These are phyloP conservation scores for Suillus occidentalis DNA, from an alignment of 768 basidiomycete genomes.

Conservation along the genomic window DNA sequence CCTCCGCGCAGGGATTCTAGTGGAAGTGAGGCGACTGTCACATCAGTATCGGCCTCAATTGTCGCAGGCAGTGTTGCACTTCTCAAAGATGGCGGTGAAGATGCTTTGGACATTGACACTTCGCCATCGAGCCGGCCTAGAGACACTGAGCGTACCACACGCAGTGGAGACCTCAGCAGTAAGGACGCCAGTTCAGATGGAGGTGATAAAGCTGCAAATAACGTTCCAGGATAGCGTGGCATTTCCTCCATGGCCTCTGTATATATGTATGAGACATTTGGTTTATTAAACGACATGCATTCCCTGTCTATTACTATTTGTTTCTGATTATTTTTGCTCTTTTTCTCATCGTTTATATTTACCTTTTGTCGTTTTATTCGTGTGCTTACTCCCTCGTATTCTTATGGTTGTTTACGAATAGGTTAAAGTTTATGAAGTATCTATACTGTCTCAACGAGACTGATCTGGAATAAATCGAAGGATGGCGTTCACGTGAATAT, in stretches of 20 bases:
- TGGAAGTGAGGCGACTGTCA: constrained; percentile 47
- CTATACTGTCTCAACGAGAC: background rate
- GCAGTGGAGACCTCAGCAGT: constrained; percentile 1
- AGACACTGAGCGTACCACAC: background rate
- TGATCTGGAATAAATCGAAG: background rate
- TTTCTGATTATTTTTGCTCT: background rate
- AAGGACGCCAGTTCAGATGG: constrained; percentile 3
- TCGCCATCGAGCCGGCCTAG: background rate
- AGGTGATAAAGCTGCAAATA: background rate
- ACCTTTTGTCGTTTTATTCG: no score
- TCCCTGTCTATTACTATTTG: constrained; percentile 8
- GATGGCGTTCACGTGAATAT: background rate
- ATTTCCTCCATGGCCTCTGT: background rate
- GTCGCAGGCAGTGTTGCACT: constrained; percentile 23
- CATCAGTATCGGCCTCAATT: constrained; percentile 35
- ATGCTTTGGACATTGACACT: constrained; percentile 17
- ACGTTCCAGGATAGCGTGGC: background rate
- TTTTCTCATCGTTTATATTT: background rate
- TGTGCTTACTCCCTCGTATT: background rate
- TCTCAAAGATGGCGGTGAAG: constrained; percentile 17
- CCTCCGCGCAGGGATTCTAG: constrained; percentile 49
- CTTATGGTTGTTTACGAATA: background rate
- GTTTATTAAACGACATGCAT: background rate
- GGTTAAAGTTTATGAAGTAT: background rate
- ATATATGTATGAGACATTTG: background rate